Base-by-base conservation (phyloP, 805 yeast genomes). In the Wickerhamiella australiensis region DNA sequence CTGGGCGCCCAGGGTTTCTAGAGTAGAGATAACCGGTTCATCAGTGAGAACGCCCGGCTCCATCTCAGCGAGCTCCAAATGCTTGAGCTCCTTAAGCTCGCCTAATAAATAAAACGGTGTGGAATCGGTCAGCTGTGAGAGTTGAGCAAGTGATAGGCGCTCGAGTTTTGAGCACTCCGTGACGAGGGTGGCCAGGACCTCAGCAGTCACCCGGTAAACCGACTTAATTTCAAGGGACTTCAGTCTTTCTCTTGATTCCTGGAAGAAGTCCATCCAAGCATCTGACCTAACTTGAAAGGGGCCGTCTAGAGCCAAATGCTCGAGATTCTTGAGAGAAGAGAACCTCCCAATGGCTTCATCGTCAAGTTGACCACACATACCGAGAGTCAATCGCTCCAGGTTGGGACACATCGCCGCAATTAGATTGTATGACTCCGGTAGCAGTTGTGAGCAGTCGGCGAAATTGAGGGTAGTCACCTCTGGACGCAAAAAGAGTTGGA, bases 301-400 rank as follows among this genome's bases (percentile, higher is more conserved):
- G 0, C 99, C 99, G 63, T 90, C 88, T 33, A 92, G 66, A n/a
- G 74, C 68, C 6, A 90, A 50, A 12, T 75, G 69, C 13, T 63
- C 68, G 43, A 92, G 68, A 26, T 74, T 65, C 0, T 67, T 66
- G 38, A 90, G 68, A 54, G 84, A 67, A 3, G 76, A 73, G 53
- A 75, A 77, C 60, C 85, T 82, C 15, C 69, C 61, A 52, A 92
- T 62, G 51, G 82, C 81, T 54, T 81, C 87, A 61, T 84, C 84
- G 57, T 82, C 86, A 37, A 92, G 67, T 57, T 84, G 88, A 3
- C 98, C 98, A 69, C 97, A 90, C 96, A 88, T 90, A 52, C 79
- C 78, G 42, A 92, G 67, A 0, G 80, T 80, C 41, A 92, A 62
- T 1, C 70, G 63, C 55, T 75, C 79, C 3, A 92, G 53, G 23